Base-by-base conservation (phyloP, 2,329 filamentous ascomycete species). In the Diaporthe sp. region DNA sequence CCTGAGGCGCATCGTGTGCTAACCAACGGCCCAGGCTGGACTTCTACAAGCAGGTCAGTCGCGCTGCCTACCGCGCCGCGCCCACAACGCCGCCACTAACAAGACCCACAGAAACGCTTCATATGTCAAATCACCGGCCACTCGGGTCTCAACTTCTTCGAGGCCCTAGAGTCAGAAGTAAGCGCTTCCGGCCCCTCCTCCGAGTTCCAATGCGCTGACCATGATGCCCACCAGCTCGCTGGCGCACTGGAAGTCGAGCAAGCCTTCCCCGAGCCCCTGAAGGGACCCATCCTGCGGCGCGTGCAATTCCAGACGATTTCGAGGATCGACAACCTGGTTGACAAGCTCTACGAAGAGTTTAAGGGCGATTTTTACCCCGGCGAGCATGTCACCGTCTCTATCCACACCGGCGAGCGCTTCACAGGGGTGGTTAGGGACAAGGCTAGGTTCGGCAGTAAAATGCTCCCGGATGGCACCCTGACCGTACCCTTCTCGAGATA, bases 111-210 rank as follows among this genome's bases (percentile, higher is more conserved):
- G 92, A 94, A 92, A 81, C 92, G 93, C 72, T 99, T 98, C 83
- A 98, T 97, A 75, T 98, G 97, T 84, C 94, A 97, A 82, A 97
- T 98, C 77, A 98, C 95, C 17, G 97, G 97, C 71, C 96, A 97
- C 82, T 97, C 95, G 39, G 93, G 93, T 70, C 87, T 98, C 77
- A 96, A 92, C 4, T 99, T 97, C 83, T 98, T 98, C 80, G 95
- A 98, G 78, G 97, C 97, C 35, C 89, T 96, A 39, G 92, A 94
- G 83, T 97, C 95, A 85, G 95, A 98, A 91, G 95, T 97, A 89
- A 77, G 92, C 32, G 37, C 59, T 27, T 86, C 15, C 63, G 25
- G 27, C 47, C 70, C 30, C 72, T 30, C 42, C 51, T 55, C 68
- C 27, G 30, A 71, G 22, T 75, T 70, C 30, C 56, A 69, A 61